Evolutionary conservation across 805 yeast species (phyloP).

Genomic region (Yarrowia yakushimensis): DNA sequence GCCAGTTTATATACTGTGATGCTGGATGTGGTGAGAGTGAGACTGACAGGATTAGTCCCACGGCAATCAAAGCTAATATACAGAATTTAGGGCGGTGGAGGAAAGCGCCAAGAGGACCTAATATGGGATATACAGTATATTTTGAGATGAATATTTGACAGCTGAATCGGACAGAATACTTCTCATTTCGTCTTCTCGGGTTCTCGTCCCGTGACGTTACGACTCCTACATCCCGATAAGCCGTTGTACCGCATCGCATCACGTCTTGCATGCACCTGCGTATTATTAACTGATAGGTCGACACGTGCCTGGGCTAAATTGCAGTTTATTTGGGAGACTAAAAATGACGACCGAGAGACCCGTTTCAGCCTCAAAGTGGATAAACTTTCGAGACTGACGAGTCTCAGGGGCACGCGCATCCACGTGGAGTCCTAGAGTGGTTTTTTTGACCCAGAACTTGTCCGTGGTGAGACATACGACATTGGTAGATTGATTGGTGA

Average conservation of each 20-base stretch:
- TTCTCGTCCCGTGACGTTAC: too few relatives aligned
- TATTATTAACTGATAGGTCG: not conserved
- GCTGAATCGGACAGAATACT: too few relatives aligned
- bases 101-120: too few relatives aligned
- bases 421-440: too few relatives aligned
- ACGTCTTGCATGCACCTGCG: not conserved
- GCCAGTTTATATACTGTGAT: not conserved
- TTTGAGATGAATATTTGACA: too few relatives aligned
- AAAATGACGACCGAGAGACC: not conserved
- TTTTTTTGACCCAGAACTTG: not conserved
- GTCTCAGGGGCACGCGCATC: not conserved
- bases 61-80: constrained; percentile 2
- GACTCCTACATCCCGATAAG: too few relatives aligned
- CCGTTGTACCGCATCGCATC: not conserved
- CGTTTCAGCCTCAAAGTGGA: not conserved
- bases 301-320: not conserved
- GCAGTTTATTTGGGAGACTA: not conserved
- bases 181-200: too few relatives aligned
- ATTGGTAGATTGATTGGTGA: not conserved
- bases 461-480: not conserved
- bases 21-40: not conserved
- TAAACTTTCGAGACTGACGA: not conserved
- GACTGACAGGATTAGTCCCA: not conserved
- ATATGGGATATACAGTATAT: not conserved
- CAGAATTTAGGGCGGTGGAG: not conserved